Percentiles rank a stretch among this genome's conserved stretches.
phyloP scores from a whole-genome alignment of 2,329 filamentous ascomycete genomes.

The Phoma sp. region DNA sequence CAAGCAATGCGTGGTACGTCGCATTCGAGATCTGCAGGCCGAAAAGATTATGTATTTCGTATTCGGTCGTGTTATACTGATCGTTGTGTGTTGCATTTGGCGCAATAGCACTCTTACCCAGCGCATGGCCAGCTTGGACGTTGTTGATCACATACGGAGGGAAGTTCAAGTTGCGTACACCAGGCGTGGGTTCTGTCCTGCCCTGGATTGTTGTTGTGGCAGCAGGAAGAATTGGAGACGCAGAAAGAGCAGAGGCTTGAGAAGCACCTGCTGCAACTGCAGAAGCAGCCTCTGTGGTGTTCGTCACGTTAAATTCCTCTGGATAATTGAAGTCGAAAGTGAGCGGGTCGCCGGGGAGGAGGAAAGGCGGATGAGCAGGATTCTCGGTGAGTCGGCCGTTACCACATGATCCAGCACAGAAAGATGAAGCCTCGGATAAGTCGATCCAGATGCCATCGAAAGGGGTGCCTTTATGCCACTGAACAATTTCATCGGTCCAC shows the following conservation, averaged over 20 bases:
- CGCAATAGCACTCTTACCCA: constrained; percentile 65
- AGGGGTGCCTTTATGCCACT: constrained; percentile 56
- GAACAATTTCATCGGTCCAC: constrained; percentile 59
- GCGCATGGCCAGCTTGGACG: constrained; percentile 71
- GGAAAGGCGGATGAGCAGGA: constrained; percentile 68
- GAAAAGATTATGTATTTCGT: constrained; percentile 79
- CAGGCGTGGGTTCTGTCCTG: constrained; percentile 64
- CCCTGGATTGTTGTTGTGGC: constrained; percentile 52
- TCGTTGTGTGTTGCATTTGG: constrained; percentile 77
- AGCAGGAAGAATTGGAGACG: constrained; percentile 29
- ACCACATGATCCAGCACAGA: constrained; percentile 73
- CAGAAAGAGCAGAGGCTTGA: constrained; percentile 53
- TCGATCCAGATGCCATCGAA: constrained; percentile 65
- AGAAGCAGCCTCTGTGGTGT: constrained; percentile 66
- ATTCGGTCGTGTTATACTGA: constrained; percentile 63
- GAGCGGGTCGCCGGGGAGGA: constrained; percentile 67
- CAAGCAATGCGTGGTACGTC: constrained; percentile 66
- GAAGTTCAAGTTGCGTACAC: constrained; percentile 68
- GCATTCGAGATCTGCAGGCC: constrained; percentile 24
- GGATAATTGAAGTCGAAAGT: constrained; percentile 65
- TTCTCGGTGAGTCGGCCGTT: constrained; percentile 66
- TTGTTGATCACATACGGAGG: constrained; percentile 79
- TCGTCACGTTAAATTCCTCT: constrained; percentile 70
- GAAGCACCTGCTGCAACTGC: constrained; percentile 60
- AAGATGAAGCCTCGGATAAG: constrained; percentile 63